Conservation (phyloP, 2,329 filamentous ascomycete genomes). For the Penicillium rolfsii region DNA sequence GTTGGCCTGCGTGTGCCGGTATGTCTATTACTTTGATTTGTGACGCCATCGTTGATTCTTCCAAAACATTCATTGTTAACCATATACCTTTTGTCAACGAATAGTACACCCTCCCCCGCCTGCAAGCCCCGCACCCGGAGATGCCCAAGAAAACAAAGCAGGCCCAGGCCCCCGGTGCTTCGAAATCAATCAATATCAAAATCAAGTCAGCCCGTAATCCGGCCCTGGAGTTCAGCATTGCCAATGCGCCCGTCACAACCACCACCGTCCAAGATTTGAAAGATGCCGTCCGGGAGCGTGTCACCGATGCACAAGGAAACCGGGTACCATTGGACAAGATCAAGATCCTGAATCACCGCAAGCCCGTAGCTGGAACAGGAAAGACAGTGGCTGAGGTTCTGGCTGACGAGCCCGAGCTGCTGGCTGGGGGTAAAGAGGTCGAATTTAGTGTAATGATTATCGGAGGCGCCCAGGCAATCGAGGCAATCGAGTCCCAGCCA, state of each 20-base stretch:
- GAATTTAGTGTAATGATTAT: conserved; percentile 90
- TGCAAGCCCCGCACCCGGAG: conserved; percentile 47
- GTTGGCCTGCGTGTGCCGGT: conserved; percentile 79
- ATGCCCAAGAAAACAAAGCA: conserved; percentile 48
- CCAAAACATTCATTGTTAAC: not conserved
- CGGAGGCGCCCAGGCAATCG: conserved; percentile 63
- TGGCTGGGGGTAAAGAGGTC: conserved; percentile 52
- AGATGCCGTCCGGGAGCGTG: conserved; percentile 64
- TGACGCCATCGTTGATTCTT: not conserved
- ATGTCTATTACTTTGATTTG: conserved; percentile 38
- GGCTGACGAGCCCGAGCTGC: conserved; percentile 54
- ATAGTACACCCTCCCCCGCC: conserved; percentile 53
- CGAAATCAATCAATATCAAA: conserved; percentile 43
- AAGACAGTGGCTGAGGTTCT: conserved; percentile 78
- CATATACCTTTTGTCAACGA: not conserved
- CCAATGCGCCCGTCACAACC: conserved; percentile 61
- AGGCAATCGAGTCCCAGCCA: conserved; percentile 36
- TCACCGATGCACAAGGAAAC: conserved; percentile 52
- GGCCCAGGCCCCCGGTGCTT: conserved; percentile 41
- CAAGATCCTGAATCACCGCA: conserved; percentile 83
- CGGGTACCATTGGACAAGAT: conserved; percentile 68
- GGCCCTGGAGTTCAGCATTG: conserved; percentile 67
- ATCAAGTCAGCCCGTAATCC: conserved; percentile 71
- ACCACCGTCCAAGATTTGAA: conserved; percentile 83
- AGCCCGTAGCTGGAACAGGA: conserved; percentile 74